These are phyloP conservation scores for Triticum monococcum DNA, from an alignment of 176 grass and related monocot species.

Conservation along the genomic window DNA sequence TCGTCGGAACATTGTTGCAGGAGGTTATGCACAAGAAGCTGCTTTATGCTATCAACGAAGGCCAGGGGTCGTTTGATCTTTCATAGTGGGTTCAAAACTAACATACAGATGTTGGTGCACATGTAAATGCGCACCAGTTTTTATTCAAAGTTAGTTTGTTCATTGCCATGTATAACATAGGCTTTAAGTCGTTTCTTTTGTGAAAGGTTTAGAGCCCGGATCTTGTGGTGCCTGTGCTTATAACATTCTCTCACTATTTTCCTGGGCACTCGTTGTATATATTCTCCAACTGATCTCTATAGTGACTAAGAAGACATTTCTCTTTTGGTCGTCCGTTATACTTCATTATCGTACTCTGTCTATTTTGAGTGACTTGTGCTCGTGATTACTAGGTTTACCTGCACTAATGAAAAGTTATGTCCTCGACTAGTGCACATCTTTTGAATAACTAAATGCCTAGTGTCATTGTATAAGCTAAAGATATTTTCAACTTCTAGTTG, in stretches of 20 bases:
- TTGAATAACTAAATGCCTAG: no score
- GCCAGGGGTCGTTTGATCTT: constrained; percentile 95
- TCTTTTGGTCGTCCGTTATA: not conserved
- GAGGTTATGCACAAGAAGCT: constrained; percentile 81
- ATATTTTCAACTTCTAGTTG: no score
- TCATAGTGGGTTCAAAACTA: constrained; percentile 51
- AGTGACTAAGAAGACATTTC: constrained; percentile 16
- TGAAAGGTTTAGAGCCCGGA: constrained; percentile 14
- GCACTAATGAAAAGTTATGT: no score
- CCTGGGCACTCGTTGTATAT: constrained; percentile 13
- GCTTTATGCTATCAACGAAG: constrained; percentile 88
- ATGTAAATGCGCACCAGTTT: constrained; percentile 1
- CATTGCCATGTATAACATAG: constrained; percentile 29
- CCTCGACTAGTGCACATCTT: no score
- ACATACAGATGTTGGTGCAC: constrained; percentile 36
- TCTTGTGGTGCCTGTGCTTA: constrained; percentile 7
- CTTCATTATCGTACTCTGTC: not conserved
- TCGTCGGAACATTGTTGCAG: constrained; percentile 42
- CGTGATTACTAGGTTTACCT: no score
- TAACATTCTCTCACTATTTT: not conserved
- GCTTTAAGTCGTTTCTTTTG: constrained; percentile 8
- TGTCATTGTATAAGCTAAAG: no score
- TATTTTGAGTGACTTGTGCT: not conserved
- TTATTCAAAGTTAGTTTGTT: constrained; percentile 22
- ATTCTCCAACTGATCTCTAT: constrained; percentile 29